Conservation (phyloP, 768 basidiomycete genomes). For the Hericium erinaceus region DNA sequence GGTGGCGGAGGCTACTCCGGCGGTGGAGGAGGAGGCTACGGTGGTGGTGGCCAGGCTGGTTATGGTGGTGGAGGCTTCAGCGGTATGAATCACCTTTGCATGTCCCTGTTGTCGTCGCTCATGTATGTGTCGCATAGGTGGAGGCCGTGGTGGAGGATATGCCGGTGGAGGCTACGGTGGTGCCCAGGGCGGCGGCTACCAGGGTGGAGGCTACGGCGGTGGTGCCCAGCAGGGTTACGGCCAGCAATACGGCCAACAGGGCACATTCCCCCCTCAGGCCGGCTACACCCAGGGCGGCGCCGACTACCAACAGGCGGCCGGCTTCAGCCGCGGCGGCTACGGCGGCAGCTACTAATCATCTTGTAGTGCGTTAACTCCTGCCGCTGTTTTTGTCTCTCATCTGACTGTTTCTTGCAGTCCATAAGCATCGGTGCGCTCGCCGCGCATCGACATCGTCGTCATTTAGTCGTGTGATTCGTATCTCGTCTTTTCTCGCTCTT, state of each 20-base stretch:
- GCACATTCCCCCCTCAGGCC: not conserved
- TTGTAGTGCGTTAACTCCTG: not conserved
- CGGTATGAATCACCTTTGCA: conserved; percentile 7
- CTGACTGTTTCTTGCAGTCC: not conserved
- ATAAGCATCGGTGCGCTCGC: not conserved
- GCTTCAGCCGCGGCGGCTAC: not conserved
- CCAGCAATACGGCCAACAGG: not conserved
- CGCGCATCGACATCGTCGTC: no score
- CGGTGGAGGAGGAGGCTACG: conserved; percentile 20
- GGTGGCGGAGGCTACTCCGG: conserved; percentile 29
- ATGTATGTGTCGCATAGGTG: conserved; percentile 16
- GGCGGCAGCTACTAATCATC: conserved; percentile 14
- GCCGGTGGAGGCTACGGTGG: conserved; percentile 9
- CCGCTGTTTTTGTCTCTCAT: not conserved
- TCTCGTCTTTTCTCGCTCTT: not conserved
- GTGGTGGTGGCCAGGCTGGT: conserved; percentile 16
- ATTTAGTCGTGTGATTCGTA: not conserved
- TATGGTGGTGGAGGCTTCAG: conserved; percentile 12
- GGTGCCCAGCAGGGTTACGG: conserved; percentile 10
- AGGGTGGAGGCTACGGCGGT: conserved; percentile 20
- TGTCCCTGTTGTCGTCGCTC: not conserved
- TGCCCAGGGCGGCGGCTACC: conserved; percentile 1
- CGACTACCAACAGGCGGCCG: conserved; percentile 11
- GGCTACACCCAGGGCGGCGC: conserved; percentile 5
- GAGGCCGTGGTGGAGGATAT: conserved; percentile 12